Base-by-base conservation (phyloP, 805 yeast genomes). In the Candida fluviatilis region DNA sequence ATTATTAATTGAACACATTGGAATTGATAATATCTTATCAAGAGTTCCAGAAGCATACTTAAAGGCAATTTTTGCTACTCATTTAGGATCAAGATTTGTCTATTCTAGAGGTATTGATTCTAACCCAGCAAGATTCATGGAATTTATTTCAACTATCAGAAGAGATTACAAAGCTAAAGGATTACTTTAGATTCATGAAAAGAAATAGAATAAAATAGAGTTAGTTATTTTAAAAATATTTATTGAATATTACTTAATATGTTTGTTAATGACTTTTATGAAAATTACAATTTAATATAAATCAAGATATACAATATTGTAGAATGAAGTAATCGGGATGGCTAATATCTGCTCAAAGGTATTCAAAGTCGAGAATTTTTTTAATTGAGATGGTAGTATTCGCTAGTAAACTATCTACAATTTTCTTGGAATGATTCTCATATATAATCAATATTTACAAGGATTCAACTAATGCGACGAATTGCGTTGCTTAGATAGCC, bases 21-120 rank as follows among this genome's bases (percentile, higher is more conserved):
- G 88, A 5, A 75, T 87, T 40, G 83, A 80, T 7, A 64, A 67
- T 40, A 80, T 91, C 29, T 68, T 91, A 50, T 53, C 66, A 32
- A 78, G 93, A 53, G 93, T 91, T 27, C 99, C 99, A 14, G 85
- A 75, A 41, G 76, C 95, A 37, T 93, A 91, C 60, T 71, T 91
- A 58, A 82, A 80, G 55, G 95, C 96, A 3, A 77, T 91, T 50
- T 85, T 91, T 55, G 95, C 95, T 32, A 83, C 93, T 25, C 82
- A 79, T 55, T 71, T 89, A 51, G 89, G 95, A 8, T 84, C 95
- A 34, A 73, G 83, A 34, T 89, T 84, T 61, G 95, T 89, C 38
- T 89, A 89, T 63, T 71, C 84, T 18, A 73, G 82, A 54, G 96
- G 96, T 39, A 70, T 80, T 42, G 86, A 78, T 45, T 79, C 91